Base-by-base conservation (phyloP, 176 grass and related monocot species). In the Ampelocalamus luodianensis region DNA sequence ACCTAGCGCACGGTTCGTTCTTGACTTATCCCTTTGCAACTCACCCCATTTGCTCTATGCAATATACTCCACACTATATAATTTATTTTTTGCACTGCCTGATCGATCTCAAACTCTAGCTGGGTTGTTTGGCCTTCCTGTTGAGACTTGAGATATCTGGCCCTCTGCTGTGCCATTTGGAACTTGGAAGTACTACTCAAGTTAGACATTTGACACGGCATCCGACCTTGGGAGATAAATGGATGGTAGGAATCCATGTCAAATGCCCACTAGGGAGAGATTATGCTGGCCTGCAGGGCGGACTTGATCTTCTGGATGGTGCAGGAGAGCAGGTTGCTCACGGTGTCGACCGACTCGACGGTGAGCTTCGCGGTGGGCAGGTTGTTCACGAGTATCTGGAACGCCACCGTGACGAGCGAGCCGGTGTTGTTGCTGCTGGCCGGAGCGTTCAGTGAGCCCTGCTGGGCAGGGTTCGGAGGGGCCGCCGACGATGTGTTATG, bases 281-380 rank as follows among this genome's bases (percentile, higher is more conserved):
- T 66, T 38, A 80, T 80, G 83, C 14, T 82, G 43, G 74, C 76
- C 77, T 93, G 88, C 64, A 95, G 66, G 0, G 93, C 90, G 0
- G 93, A 87, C 83, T 90, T 95, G 65, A 95, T 95, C 88, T 92
- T 92, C 76, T 95, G 90, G 71, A 95, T 88, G 76, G 93, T 95
- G 90, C 90, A 90, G 15, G 88, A 89, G 75, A 94, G 88, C 14
- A 94, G 79, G 75, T 80, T 86, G 88, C 84, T 92, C 56, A 92
- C 90, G 22, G 93, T 94, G 64, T 90, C 88, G 56, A 92, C 88
- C 0, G 93, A 90, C 65, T 94, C 93, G 24, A 88, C 79, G 8
- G 89, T 90, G 29, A 94, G 92, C 90, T 94, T 94, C 0, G 87
- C 87, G 0, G 88, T 90, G n/a, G 93, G 93, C 73, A 92, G 82